These are phyloP conservation scores for Zea mays DNA, from an alignment of 176 grass and related monocot genomes.

Conservation along the genomic window DNA sequence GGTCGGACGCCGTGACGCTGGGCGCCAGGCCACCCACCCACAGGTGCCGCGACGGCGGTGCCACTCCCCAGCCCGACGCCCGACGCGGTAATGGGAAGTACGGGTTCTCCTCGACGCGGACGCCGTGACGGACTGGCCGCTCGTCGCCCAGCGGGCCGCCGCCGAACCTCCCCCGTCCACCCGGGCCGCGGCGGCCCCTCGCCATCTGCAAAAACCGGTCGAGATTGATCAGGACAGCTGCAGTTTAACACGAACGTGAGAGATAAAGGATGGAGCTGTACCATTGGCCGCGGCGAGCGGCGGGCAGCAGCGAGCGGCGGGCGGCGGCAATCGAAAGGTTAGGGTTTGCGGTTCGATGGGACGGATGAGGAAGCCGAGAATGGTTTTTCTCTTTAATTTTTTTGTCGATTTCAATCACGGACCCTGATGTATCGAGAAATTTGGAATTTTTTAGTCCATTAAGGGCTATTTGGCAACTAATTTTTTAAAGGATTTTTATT, in stretches of 20 bases:
- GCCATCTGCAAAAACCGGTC: slow-evolving; percentile 48
- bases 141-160: slow-evolving; percentile 24
- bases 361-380: neutral
- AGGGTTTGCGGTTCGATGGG: slow-evolving; percentile 31
- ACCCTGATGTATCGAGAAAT: too few species aligned
- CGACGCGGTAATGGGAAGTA: slow-evolving; percentile 20
- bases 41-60: slow-evolving; percentile 77
- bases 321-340: slow-evolving; percentile 16
- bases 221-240: slow-evolving; percentile 20
- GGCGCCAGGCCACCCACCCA: slow-evolving; percentile 81
- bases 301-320: neutral
- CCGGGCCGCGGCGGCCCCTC: slow-evolving; percentile 37
- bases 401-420: too few species aligned
- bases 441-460: too few species aligned
- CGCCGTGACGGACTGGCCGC: neutral
- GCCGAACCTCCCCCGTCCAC: slow-evolving; percentile 38
- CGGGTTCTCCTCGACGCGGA: slow-evolving; percentile 28
- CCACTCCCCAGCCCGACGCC: slow-evolving; percentile 62
- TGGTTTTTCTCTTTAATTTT: neutral
- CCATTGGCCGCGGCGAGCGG: slow-evolving; percentile 25
- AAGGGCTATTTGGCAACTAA: too few species aligned
- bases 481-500: too few species aligned
- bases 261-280: neutral
- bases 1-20: slow-evolving; percentile 42
- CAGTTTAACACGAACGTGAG: neutral